Base-by-base conservation (phyloP, 331 rosid genomes). In the Cucumis variabilis region DNA sequence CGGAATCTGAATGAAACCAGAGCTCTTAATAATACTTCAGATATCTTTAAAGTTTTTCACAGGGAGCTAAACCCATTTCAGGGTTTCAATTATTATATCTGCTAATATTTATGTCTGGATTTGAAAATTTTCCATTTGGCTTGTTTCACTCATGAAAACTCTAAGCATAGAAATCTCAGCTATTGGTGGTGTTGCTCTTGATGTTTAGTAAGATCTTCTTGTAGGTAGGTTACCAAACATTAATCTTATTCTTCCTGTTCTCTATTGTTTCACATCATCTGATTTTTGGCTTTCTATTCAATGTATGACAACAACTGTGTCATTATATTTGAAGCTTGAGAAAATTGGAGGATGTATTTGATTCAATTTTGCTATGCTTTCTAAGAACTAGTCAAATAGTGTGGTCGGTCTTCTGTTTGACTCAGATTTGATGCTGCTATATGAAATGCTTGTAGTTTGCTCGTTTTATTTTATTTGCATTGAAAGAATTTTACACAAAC, bases 251-350 rank as follows among this genome's bases (percentile, higher is more conserved):
- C 21, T 75, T 48, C 62, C 14, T 50, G 83, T 24, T 46, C 41
- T 46, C 41, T 48, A 5, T 50, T 21, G 21, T 77, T 51, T 19
- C 11, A 46, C 27, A 7, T 76, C 63, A 7, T 76, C 63, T 76
- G 82, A n/a, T 41, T 15, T 37, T 23, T 76, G 20, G 15, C 4
- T 46, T 76, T 78, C 19, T 48, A 25, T 51, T 78, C 41, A 51
- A 79, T 79, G 50, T 13, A 24, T 24, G 65, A 44, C 13, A 27
- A n/a, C 60, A 3, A 48, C 63, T 76, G 1, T 50, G 30, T 76
- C 37, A 50, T 50, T 53, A 23, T 25, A 25, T 75, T 75, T 75
- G 82, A 75, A 78, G 65, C 83, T 78, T 78, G 23, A 48, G 28
- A 79, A 25, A 13, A n/a, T 51, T 27, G 23, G 84, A 51, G 66